These are phyloP conservation scores for Catunica adiposa DNA, from an alignment of 2,329 filamentous ascomycete genomes.

Conservation along the genomic window DNA sequence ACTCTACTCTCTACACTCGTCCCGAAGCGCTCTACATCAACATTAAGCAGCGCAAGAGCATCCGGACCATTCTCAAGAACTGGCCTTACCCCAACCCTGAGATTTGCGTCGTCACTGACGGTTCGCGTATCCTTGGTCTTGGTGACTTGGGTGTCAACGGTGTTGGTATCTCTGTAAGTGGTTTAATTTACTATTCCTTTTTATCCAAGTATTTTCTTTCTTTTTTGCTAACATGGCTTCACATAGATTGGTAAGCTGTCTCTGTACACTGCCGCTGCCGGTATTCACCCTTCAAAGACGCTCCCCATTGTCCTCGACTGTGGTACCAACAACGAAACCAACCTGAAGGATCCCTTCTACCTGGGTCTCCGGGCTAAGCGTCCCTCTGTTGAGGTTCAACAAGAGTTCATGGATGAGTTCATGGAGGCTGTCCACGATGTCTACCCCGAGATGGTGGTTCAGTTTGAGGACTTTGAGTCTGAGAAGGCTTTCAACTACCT, in stretches of 20 bases:
- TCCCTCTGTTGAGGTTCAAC: constrained; percentile 59
- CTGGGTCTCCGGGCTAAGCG: constrained; percentile 77
- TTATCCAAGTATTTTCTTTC: not conserved
- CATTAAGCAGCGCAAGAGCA: constrained; percentile 81
- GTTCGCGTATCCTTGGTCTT: constrained; percentile 78
- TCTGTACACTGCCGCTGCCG: constrained; percentile 87
- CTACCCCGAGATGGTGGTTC: constrained; percentile 53
- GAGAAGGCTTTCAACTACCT: constrained; percentile 80
- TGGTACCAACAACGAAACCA: constrained; percentile 49
- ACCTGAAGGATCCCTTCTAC: constrained; percentile 60
- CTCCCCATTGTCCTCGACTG: constrained; percentile 53
- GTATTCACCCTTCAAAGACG: constrained; percentile 78
- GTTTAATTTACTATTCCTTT: not conserved
- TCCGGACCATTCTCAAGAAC: constrained; percentile 75
- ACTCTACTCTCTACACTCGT: constrained; percentile 88
- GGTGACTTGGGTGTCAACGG: constrained; percentile 94
- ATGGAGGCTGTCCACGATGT: constrained; percentile 78
- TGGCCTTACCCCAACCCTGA: constrained; percentile 84
- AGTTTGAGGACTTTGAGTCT: constrained; percentile 97
- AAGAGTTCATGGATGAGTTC: constrained; percentile 91
- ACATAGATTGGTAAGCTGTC: constrained; percentile 76
- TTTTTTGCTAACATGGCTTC: constrained; percentile 5
- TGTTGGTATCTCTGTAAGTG: constrained; percentile 79
- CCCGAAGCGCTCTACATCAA: constrained; percentile 94
- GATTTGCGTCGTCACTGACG: constrained; percentile 93